Percentiles rank a stretch among this genome's conserved stretches.
phyloP scores from a whole-genome alignment of 768 basidiomycete genomes.

The Boletus rubroflammeus region DNA sequence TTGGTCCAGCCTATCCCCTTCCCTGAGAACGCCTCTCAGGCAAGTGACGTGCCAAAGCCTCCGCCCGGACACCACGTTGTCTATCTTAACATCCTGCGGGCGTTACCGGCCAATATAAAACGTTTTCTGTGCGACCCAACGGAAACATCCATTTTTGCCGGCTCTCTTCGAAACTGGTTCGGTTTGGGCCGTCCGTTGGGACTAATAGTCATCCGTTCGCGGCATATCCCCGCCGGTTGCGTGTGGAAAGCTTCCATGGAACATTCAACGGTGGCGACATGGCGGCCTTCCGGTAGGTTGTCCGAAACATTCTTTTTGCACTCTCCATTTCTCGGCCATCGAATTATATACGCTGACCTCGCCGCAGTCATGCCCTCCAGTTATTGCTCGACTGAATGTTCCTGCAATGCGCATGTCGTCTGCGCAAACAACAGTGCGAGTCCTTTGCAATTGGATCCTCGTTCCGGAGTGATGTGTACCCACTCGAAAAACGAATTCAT shows the following conservation, averaged over 20 bases:
- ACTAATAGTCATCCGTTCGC: neutral
- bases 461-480: neutral
- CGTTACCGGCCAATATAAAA: neutral
- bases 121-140: neutral
- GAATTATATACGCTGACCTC: slow-evolving; percentile 2
- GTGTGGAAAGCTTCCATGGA: slow-evolving; percentile 23
- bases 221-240: slow-evolving; percentile 14
- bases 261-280: slow-evolving; percentile 5
- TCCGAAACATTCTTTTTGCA: neutral
- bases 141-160: neutral
- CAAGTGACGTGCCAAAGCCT: neutral
- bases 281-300: neutral
- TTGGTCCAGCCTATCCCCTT: neutral
- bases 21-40: slow-evolving; percentile 4
- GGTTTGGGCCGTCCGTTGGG: neutral
- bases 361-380: slow-evolving; percentile 2
- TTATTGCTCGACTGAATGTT: neutral
- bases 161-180: slow-evolving; percentile 5
- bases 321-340: neutral
- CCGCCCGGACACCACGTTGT: slow-evolving; percentile 14
- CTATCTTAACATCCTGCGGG: neutral
- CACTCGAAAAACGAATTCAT: neutral
- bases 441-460: slow-evolving; percentile 1
- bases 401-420: neutral
- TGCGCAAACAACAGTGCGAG: neutral